Evolutionary conservation across 2,329 filamentous ascomycete genomes (phyloP).

Genomic region (Apiospora koreana): DNA sequence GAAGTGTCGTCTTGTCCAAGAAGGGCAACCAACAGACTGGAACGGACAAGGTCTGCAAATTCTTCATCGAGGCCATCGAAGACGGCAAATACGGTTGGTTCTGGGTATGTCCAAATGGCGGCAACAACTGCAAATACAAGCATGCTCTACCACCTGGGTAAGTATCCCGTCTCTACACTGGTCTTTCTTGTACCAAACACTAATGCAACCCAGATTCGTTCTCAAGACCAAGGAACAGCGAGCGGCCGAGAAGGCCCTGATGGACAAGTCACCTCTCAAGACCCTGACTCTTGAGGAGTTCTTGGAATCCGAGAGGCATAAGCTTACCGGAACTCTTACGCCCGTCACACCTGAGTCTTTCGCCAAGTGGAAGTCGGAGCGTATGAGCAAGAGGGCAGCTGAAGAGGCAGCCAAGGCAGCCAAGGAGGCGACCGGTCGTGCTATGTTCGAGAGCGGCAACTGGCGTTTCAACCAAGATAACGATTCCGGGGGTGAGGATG

Average conservation of each 20-base stretch:
- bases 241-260: slow-evolving; percentile 89
- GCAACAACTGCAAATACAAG: slow-evolving; percentile 98
- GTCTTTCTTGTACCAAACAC: slow-evolving; percentile 12
- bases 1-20: slow-evolving; percentile 88
- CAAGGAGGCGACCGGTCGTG: slow-evolving; percentile 93
- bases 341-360: slow-evolving; percentile 93
- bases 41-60: slow-evolving; percentile 99
- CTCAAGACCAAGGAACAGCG: slow-evolving; percentile 98
- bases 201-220: slow-evolving; percentile 67
- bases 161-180: slow-evolving; percentile 37
- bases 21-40: slow-evolving; percentile 95
- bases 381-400: slow-evolving; percentile 91
- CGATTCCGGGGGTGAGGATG: slow-evolving; percentile 60
- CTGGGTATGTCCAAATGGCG: slow-evolving; percentile 95
- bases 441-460: slow-evolving; percentile 94
- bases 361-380: slow-evolving; percentile 95
- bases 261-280: slow-evolving; percentile 94
- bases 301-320: slow-evolving; percentile 93
- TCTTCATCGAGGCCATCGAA: slow-evolving; percentile 94
- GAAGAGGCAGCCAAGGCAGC: slow-evolving; percentile 87
- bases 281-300: slow-evolving; percentile 97
- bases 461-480: slow-evolving; percentile 72
- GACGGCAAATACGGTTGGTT: slow-evolving; percentile 99
- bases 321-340: slow-evolving; percentile 86
- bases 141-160: slow-evolving; percentile 94